Conservation (phyloP, 805 yeast species). For the Zygosaccharomyces gambellarensis region DNA sequence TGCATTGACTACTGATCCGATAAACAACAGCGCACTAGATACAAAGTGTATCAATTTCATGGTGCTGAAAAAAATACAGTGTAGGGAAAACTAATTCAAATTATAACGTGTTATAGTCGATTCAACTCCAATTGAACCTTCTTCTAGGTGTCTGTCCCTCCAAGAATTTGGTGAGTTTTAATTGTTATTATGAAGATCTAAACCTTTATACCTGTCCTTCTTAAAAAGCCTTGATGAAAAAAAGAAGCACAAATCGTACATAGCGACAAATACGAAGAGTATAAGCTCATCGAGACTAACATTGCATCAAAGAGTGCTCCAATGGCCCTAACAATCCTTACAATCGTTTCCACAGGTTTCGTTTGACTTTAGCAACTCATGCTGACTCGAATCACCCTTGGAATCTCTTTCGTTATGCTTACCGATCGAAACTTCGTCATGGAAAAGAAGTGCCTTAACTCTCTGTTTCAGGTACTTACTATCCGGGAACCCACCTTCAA, state of each 20-base stretch:
- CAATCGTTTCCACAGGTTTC: background rate
- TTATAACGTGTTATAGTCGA: background rate
- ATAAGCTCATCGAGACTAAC: background rate
- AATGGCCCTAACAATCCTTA: background rate
- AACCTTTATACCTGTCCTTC: background rate
- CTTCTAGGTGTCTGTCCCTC: background rate
- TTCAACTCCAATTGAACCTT: background rate
- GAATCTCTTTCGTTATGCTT: constrained; percentile 21
- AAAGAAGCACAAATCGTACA: background rate
- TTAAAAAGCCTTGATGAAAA: background rate
- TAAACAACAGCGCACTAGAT: background rate
- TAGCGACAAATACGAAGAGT: background rate
- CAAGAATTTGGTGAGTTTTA: background rate
- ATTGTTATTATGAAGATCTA: background rate
- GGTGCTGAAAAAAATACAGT: background rate
- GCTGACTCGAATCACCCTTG: constrained; percentile 12
- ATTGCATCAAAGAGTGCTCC: background rate
- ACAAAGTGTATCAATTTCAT: constrained; percentile 1
- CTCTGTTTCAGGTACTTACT: constrained; percentile 69
- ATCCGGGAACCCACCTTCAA: constrained; percentile 78
- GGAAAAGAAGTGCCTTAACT: constrained; percentile 45
- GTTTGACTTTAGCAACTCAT: constrained; percentile 1
- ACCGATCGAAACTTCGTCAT: constrained; percentile 19
- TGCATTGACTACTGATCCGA: constrained; percentile 4
- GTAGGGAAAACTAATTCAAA: background rate